Conservation (phyloP, 164 flowering plant genomes). For the Hamamelis virginiana region DNA sequence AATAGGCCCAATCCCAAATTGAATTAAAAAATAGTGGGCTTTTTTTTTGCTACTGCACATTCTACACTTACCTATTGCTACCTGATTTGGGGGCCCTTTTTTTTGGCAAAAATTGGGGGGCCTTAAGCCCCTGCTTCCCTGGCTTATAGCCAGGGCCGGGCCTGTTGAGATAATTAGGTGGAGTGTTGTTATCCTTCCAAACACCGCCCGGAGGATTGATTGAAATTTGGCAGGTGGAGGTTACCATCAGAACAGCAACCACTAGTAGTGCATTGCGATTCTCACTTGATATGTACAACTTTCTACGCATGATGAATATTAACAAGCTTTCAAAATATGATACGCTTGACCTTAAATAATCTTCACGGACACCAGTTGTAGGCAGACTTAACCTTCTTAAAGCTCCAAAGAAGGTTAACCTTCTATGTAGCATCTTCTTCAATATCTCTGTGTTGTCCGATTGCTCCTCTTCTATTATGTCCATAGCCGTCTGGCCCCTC, state of each 20-base stretch:
- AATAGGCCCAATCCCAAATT: no score
- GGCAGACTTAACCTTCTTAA: background rate
- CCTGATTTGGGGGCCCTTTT: no score
- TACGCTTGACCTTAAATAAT: background rate
- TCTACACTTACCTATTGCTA: no score
- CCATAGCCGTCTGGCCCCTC: constrained; percentile 19
- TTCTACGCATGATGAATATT: background rate
- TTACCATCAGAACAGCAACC: constrained; percentile 5
- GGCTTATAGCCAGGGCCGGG: no score
- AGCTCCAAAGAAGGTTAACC: background rate
- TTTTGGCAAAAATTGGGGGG: no score
- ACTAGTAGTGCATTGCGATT: no score
- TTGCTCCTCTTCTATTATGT: background rate
- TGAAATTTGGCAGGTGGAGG: constrained; percentile 19
- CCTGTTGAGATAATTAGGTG: no score
- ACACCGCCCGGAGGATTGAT: constrained; percentile 21
- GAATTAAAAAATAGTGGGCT: no score
- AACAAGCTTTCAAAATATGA: background rate
- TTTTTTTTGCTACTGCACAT: no score
- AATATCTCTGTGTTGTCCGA: background rate
- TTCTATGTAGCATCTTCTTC: background rate
- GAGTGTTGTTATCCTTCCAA: no score
- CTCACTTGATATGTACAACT: background rate
- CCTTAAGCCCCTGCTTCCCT: no score
- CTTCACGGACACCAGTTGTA: no score